Evolutionary conservation across 2,329 filamentous ascomycete genomes (phyloP).

Genomic region (Fusarium penzigii): DNA sequence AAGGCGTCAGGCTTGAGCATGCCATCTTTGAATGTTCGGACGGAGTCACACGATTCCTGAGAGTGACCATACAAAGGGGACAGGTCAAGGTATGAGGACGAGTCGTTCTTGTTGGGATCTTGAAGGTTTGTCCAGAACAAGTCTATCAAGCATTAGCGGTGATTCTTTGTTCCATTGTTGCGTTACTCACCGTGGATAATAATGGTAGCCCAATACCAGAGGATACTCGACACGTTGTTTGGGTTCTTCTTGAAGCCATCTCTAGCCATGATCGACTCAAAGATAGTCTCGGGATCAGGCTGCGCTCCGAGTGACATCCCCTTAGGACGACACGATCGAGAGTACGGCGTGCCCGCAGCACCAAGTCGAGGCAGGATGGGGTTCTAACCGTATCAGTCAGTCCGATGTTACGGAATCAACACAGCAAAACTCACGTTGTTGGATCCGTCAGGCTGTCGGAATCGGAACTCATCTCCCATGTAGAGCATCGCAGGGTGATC

Average conservation of each 20-base stretch:
- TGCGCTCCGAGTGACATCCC: constrained; percentile 62
- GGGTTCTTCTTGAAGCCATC: constrained; percentile 58
- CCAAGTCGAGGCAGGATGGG: constrained; percentile 65
- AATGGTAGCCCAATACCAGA: constrained; percentile 74
- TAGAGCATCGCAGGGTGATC: constrained; percentile 72
- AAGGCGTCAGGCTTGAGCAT: constrained; percentile 73
- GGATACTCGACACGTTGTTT: constrained; percentile 70
- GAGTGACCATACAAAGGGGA: constrained; percentile 72
- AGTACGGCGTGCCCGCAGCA: constrained; percentile 67
- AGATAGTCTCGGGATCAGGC: constrained; percentile 66
- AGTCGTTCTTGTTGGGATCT: constrained; percentile 63
- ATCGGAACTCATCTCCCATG: constrained; percentile 62
- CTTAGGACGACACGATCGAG: constrained; percentile 62
- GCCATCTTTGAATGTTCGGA: constrained; percentile 71
- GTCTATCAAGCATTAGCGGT: constrained; percentile 40
- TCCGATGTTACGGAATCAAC: neutral
- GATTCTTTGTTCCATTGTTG: accelerated
- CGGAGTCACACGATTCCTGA: constrained; percentile 63
- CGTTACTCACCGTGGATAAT: constrained; percentile 63
- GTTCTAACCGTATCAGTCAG: constrained; percentile 46
- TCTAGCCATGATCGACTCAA: constrained; percentile 61
- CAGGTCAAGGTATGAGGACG: constrained; percentile 72
- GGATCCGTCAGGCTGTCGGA: constrained; percentile 69
- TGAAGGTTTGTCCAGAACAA: constrained; percentile 69
- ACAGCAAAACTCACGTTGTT: constrained; percentile 52